Evolutionary conservation across 352 stramenopile genomes (phyloP).

Genomic region (Thraustotheca clavata): DNA sequence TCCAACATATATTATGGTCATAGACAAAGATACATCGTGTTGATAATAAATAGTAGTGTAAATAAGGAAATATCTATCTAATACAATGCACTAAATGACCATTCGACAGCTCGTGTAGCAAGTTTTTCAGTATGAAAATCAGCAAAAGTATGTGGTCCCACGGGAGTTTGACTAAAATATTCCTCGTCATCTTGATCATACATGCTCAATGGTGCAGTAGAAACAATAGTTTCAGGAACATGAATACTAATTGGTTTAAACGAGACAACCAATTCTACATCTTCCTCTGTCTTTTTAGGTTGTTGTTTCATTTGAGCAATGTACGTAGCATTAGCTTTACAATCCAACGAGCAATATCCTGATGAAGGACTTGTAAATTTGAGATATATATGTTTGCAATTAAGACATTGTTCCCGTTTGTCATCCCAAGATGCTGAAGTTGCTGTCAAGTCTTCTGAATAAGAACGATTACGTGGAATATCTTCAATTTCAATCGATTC

Average conservation of each 20-base stretch:
- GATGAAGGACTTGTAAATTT: slow-evolving; percentile 69
- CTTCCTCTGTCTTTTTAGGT: background rate
- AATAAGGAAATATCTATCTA: slow-evolving; percentile 5
- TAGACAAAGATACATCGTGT: background rate
- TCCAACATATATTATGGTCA: background rate
- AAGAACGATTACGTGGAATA: background rate
- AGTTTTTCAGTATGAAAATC: slow-evolving; percentile 59
- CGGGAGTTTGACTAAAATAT: slow-evolving; percentile 1
- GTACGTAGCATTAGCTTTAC: slow-evolving; percentile 81
- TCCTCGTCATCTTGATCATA: slow-evolving; percentile 12
- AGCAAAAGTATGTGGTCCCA: slow-evolving; percentile 45
- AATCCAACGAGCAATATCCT: slow-evolving; percentile 82
- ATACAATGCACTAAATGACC: slow-evolving; percentile 17
- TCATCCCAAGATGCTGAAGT: slow-evolving; percentile 48
- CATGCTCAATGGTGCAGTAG: background rate
- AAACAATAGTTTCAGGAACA: background rate
- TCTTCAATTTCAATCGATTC: background rate
- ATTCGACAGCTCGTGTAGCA: slow-evolving; percentile 10
- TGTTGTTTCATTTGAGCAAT: slow-evolving; percentile 43
- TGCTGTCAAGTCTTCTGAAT: background rate
- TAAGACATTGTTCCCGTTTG: slow-evolving; percentile 75
- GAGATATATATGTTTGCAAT: slow-evolving; percentile 81
- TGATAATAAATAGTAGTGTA: slow-evolving; percentile 4
- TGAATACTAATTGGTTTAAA: slow-evolving; percentile 13
- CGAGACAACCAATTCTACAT: background rate